These are phyloP conservation scores for Candida dubliniensis DNA, from an alignment of 1,139 yeast species.

Conservation along the genomic window DNA sequence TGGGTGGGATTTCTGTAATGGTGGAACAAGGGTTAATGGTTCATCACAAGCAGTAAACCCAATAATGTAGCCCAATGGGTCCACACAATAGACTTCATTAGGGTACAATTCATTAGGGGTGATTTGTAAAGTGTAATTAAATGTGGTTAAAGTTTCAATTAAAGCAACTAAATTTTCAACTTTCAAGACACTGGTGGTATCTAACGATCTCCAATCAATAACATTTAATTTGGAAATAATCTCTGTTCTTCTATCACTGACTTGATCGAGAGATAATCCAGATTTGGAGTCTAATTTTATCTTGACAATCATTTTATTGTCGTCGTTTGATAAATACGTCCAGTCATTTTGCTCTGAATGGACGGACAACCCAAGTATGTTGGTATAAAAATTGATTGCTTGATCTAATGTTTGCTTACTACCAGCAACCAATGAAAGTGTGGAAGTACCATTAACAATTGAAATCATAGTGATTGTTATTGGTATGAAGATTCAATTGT, in stretches of 20 bases:
- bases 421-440: slow-evolving; percentile 46
- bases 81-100: slow-evolving; percentile 63
- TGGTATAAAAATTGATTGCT: slow-evolving; percentile 48
- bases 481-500: no score
- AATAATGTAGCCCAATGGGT: slow-evolving; percentile 65
- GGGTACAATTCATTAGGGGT: slow-evolving; percentile 69
- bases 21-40: slow-evolving; percentile 56
- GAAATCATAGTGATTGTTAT: slow-evolving; percentile 18
- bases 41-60: slow-evolving; percentile 66
- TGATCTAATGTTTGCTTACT: slow-evolving; percentile 30
- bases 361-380: slow-evolving; percentile 41
- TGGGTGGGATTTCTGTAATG: slow-evolving; percentile 20
- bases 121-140: slow-evolving; percentile 32
- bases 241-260: slow-evolving; percentile 23
- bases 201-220: slow-evolving; percentile 54
- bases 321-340: slow-evolving; percentile 34
- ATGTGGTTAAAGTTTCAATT: slow-evolving; percentile 30
- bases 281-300: slow-evolving; percentile 24
- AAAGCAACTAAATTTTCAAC: slow-evolving; percentile 35
- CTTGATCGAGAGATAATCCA: slow-evolving; percentile 29
- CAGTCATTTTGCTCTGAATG: slow-evolving; percentile 23
- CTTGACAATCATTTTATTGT: slow-evolving; percentile 31
- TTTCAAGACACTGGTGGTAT: slow-evolving; percentile 40
- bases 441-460: slow-evolving; percentile 53
- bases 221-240: slow-evolving; percentile 27